A percentile compares a stretch with the other conserved stretches of the same genome.
phyloP scores from a whole-genome alignment of 83 land plant genomes.

The Picea engelmannii region DNA sequence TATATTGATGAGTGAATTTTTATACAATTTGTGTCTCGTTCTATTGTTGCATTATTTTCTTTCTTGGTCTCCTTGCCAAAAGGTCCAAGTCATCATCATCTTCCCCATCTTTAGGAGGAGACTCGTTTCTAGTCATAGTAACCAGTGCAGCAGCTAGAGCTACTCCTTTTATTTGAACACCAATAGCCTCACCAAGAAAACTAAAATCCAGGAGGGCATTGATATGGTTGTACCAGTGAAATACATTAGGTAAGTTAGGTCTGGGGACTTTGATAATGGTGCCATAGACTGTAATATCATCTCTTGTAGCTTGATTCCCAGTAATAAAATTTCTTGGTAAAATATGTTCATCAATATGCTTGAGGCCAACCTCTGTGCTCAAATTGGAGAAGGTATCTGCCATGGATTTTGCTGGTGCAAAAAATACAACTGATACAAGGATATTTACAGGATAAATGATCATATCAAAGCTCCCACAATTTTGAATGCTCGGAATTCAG shows the following conservation, averaged over 20 bases:
- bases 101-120: too few species aligned
- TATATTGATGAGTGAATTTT: too few species aligned
- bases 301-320: constrained; percentile 75
- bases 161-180: constrained; percentile 49
- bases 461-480: too few species aligned
- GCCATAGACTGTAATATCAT: constrained; percentile 75
- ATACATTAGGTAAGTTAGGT: constrained; percentile 51
- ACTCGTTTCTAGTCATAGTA: too few species aligned
- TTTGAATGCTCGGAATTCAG: too few species aligned
- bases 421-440: too few species aligned
- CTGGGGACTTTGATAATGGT: constrained; percentile 57
- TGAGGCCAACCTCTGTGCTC: constrained; percentile 68
- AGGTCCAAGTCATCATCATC: too few species aligned
- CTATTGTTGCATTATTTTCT: too few species aligned
- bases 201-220: constrained; percentile 53
- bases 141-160: constrained; percentile 31
- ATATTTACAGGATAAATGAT: too few species aligned
- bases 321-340: constrained; percentile 63
- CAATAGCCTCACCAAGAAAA: constrained; percentile 65
- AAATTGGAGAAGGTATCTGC: constrained; percentile 27
- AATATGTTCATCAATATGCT: constrained; percentile 71
- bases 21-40: too few species aligned
- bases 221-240: constrained; percentile 72
- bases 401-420: too few species aligned
- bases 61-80: too few species aligned